Conservation (phyloP, 768 basidiomycete species). For the Boletus rufocinnamomeus region DNA sequence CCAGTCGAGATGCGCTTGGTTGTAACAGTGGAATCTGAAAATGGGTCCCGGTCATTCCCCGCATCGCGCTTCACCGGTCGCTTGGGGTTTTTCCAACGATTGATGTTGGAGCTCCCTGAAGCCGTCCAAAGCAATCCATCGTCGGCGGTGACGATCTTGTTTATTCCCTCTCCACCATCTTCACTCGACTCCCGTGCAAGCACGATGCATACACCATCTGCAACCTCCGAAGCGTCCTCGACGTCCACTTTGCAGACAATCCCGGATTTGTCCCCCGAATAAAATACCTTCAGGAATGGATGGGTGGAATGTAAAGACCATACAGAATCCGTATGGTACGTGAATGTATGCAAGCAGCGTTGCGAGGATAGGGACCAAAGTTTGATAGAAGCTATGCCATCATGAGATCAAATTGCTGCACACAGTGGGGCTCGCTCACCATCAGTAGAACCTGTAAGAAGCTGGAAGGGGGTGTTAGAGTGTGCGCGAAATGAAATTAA, state of each 20-base stretch:
- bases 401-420: conserved; percentile 16
- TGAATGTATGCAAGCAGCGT: conserved; percentile 93
- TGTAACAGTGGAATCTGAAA: conserved; percentile 16
- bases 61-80: conserved; percentile 34
- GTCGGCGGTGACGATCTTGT: conserved; percentile 80
- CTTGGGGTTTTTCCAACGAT: conserved; percentile 73
- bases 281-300: conserved; percentile 85
- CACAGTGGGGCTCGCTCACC: conserved; percentile 34
- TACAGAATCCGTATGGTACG: conserved; percentile 90
- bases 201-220: conserved; percentile 87
- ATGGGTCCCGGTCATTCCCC: conserved; percentile 16
- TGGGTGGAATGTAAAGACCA: conserved; percentile 92
- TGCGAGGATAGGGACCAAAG: conserved; percentile 92
- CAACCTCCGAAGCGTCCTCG: conserved; percentile 74
- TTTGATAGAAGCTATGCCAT: conserved; percentile 70
- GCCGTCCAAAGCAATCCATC: conserved; percentile 91
- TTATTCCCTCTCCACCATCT: conserved; percentile 62
- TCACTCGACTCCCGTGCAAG: conserved; percentile 69
- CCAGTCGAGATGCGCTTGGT: conserved; percentile 15
- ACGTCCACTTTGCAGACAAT: conserved; percentile 90
- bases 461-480: conserved; percentile 39
- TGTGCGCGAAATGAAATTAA: conserved; percentile 6
- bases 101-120: conserved; percentile 76
- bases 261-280: conserved; percentile 93
- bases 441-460: conserved; percentile 86